Evolutionary conservation across 2,329 filamentous ascomycete species (phyloP).

Genomic region (Xylaria sp.): DNA sequence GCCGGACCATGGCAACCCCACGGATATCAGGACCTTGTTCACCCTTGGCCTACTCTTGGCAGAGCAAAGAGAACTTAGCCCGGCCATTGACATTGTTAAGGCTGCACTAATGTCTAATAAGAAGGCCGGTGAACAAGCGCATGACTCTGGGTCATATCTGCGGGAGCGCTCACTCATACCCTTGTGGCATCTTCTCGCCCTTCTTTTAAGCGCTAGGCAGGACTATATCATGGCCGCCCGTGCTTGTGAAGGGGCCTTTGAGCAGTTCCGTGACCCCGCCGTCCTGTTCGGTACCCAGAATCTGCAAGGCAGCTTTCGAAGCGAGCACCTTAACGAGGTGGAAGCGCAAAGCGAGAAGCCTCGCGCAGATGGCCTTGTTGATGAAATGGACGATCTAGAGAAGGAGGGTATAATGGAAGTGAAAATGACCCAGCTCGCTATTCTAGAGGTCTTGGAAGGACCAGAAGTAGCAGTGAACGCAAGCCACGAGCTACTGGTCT

Average conservation of each 20-base stretch:
- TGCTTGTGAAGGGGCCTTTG: conserved; percentile 87
- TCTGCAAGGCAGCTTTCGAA: conserved; percentile 54
- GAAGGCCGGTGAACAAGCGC: conserved; percentile 47
- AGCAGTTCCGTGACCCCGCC: conserved; percentile 77
- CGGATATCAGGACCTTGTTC: conserved; percentile 78
- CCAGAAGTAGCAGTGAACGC: conserved; percentile 85
- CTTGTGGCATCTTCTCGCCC: conserved; percentile 86
- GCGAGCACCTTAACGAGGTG: conserved; percentile 67
- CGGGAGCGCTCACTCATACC: conserved; percentile 71
- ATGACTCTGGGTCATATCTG: conserved; percentile 55
- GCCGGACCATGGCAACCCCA: conserved; percentile 64
- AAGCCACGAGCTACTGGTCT: conserved; percentile 78
- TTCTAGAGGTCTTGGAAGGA: conserved; percentile 83
- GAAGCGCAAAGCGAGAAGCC: conserved; percentile 42
- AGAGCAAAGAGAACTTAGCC: conserved; percentile 78
- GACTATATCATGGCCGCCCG: conserved; percentile 80
- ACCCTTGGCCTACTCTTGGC: conserved; percentile 83
- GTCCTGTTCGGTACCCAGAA: conserved; percentile 69
- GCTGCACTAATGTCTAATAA: conserved; percentile 68
- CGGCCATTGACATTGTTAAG: conserved; percentile 82
- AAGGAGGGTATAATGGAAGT: conserved; percentile 89
- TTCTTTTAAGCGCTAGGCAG: conserved; percentile 83
- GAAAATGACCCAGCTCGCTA: conserved; percentile 89
- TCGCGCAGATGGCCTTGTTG: conserved; percentile 58
- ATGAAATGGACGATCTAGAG: conserved; percentile 81